phyloP scores from a whole-genome alignment of 2,329 filamentous ascomycete genomes.

The Diaporthe aspalathi region DNA sequence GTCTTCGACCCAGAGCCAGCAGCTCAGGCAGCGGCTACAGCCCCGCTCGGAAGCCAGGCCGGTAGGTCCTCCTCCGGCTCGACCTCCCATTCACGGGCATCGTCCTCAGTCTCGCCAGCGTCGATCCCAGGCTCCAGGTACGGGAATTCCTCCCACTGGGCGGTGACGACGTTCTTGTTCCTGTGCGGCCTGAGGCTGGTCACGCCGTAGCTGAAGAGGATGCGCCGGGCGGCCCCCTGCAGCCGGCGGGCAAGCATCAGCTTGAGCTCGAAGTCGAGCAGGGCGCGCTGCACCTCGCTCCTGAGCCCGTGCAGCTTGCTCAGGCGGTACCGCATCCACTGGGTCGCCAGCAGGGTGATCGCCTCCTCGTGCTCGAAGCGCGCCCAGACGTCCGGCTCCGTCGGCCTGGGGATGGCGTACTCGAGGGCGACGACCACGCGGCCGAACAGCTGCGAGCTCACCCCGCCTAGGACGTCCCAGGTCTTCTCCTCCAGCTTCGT shows the following conservation, averaged over 20 bases:
- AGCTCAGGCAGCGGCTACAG: background rate
- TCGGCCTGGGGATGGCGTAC: conserved; percentile 5
- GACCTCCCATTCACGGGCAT: background rate
- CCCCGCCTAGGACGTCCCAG: conserved; percentile 26
- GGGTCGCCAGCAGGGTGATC: conserved; percentile 10
- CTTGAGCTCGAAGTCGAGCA: conserved; percentile 27
- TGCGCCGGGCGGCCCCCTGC: background rate
- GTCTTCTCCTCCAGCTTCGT: conserved; percentile 23
- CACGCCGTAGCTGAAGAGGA: conserved; percentile 6
- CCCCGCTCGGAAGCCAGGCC: background rate
- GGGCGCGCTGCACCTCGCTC: conserved; percentile 1
- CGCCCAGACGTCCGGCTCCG: conserved; percentile 16
- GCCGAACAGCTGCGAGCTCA: background rate
- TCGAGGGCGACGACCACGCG: conserved; percentile 5
- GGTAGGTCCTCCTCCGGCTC: background rate
- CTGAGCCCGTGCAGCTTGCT: conserved; percentile 30
- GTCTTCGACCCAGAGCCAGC: background rate
- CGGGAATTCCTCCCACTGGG: background rate
- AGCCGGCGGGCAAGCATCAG: conserved; percentile 11
- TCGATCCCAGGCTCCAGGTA: background rate
- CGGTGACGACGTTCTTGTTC: background rate
- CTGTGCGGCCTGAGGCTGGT: background rate
- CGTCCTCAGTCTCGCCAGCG: background rate
- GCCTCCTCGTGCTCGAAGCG: background rate
- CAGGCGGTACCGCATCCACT: conserved; percentile 36